Base-by-base conservation (phyloP, 495 filamentous ascomycete species). In the Hyaloscypha finlandica region DNA sequence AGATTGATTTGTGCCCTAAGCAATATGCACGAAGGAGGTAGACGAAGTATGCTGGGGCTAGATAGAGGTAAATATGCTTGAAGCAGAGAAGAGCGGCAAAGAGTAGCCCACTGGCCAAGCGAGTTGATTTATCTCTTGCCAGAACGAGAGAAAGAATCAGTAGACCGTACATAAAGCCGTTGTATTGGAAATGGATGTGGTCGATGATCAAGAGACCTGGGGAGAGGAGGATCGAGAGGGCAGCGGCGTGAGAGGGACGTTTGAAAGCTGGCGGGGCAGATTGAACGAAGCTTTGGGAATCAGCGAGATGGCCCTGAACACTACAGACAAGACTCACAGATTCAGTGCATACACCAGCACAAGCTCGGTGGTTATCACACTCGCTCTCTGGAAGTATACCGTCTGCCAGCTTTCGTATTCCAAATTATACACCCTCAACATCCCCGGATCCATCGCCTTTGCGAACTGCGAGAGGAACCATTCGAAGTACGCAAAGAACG, bases 131-230 rank as follows among this genome's bases (percentile, higher is more conserved):
- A 61, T 90, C 88, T 45, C 92, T 88, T 2, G 92, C 92, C 63
- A 93, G 77, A 0, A 96, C 90, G 32, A 99, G 81, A 0, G 94
- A 97, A 37, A 93, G 79, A 29, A 97, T 84, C 48, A 99, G 78
- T 39, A 98, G 79, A 19, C 95, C 95, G 73, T 97, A 98, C 74
- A 99, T 85, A 78, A 93, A 93, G 60, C 95, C 95, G 78, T 99
- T 99, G 81, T 99, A 98, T 79, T 99, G 95, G 78, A 99, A 99
- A 76, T 99, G 95, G 68, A 99, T 96, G 75, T 99, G 95, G 74
- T 99, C 95, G 76, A 99, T 97, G 73, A 99, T 96, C 56, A 99
- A 81, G 12, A 99, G 85, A 33, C 94, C 95, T 2, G 95, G 95
- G 3, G 93, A 97, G 37, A 98, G 85, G 19, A 98, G 79, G 60